These are phyloP conservation scores for Gracilaria caudata DNA, from an alignment of 23 red algal species.

Conservation along the genomic window DNA sequence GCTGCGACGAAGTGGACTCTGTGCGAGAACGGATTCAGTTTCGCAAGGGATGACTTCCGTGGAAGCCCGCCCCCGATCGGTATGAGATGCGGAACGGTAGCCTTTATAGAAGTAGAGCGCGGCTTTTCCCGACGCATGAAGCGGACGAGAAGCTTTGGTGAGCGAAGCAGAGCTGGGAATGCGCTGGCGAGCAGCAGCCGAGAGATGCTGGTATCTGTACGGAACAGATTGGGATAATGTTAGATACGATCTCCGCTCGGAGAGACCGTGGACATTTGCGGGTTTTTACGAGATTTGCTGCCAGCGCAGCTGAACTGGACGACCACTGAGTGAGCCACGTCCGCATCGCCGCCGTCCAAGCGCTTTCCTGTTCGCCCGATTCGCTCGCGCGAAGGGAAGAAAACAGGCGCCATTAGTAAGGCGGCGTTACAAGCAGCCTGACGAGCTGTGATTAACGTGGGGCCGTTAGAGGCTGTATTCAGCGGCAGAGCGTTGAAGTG, in stretches of 20 bases:
- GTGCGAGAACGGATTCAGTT: not conserved
- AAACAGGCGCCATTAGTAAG: not conserved
- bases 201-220: no score
- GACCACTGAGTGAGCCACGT: not conserved
- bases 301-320: not conserved
- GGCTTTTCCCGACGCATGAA: conserved; percentile 2
- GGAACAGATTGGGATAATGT: no score
- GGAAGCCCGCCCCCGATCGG: no score
- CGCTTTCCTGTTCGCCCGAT: no score
- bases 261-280: conserved; percentile 7
- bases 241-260: not conserved
- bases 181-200: not conserved
- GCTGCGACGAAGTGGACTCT: not conserved
- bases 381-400: no score
- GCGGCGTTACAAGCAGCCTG: not conserved
- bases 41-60: no score
- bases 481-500: not conserved
- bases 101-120: no score
- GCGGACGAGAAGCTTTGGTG: not conserved
- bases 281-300: not conserved
- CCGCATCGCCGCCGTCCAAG: not conserved
- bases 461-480: not conserved
- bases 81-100: no score
- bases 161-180: not conserved
- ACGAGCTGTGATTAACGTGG: not conserved